Evolutionary conservation across 441 rosid species (phyloP), one percentile per base, ranked within the genome.

Genomic region (Populus trichocarpa): DNA sequence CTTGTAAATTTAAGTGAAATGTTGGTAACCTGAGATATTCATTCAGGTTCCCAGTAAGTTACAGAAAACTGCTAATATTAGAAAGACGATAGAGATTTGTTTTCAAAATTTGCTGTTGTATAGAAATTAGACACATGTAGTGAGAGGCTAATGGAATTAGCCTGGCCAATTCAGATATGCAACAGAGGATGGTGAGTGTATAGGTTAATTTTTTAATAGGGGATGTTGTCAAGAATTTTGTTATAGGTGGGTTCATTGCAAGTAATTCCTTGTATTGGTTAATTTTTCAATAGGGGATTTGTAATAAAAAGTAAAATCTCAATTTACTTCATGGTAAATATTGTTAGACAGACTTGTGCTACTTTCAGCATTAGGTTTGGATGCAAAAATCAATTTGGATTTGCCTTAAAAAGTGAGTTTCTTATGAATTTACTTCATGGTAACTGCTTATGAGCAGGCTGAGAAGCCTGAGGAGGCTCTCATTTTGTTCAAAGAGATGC

Each of bases 391-490:
- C 42, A 38, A 38, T 38, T 38, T 38, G 42, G 42, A 38, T 38
- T 25, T 25, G 33, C 70, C 18, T 67, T 67, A 16, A 67, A 28
- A 67, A 13, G 16, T 67, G 38, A 33, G 36, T 67, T 67, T 67
- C 16, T 4, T 25, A 8, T 5, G 33, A 18, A 67, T 67, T 30
- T 30, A 4, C 42, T 1, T 77, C 18, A 89, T 89, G 88, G 82
- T 87, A 50, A 86, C 92, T 14, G 90, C 87, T 33, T 89, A 84
- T 77, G 89, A 87, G 74, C 90, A 86, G 81, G 88, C 85, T 23
- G 90, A 82, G 67, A 83, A 80, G 80, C 87, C 91, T 20, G 26
- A 74, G 38, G 79, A 84, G 76, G 86, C 90, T 0, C 85, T 89
- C 72, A 1, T 72, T 40, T 84, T 85, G 86, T 76, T 89, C 78